phyloP scores from a whole-genome alignment of 345 rosid genomes.

The Hibiscus tridactylites region DNA sequence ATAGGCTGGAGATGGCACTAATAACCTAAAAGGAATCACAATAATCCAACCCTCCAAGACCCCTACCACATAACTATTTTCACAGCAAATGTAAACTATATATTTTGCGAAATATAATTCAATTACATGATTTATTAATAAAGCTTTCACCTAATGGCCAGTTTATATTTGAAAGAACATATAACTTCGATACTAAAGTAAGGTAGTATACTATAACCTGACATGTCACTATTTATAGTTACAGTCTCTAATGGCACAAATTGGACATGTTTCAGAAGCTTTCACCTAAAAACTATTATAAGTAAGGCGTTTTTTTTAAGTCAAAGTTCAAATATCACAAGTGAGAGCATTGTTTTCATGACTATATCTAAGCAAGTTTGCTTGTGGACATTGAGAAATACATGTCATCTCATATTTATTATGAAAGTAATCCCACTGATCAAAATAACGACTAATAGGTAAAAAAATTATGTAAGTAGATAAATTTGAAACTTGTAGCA shows the following conservation, averaged over 20 bases:
- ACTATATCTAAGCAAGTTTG: not conserved
- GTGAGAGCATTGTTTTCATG: not conserved
- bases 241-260: not conserved
- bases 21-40: not conserved
- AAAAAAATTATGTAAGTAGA: not conserved
- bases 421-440: not conserved
- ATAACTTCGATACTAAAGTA: not conserved
- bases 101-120: not conserved
- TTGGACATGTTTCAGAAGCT: not conserved
- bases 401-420: not conserved
- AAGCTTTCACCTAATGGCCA: not conserved
- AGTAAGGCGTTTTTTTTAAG: not conserved
- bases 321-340: not conserved
- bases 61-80: not conserved
- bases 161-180: not conserved
- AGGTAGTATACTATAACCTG: not conserved
- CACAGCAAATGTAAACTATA: not conserved
- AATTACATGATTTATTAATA: not conserved
- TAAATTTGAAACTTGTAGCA: not conserved
- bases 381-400: not conserved
- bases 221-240: not conserved
- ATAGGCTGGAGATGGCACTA: not conserved
- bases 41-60: not conserved
- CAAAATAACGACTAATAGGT: not conserved
- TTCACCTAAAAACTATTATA: not conserved